Conservation (phyloP, 2,329 filamentous ascomycete species). For the Neofusicoccum umdonicola region DNA sequence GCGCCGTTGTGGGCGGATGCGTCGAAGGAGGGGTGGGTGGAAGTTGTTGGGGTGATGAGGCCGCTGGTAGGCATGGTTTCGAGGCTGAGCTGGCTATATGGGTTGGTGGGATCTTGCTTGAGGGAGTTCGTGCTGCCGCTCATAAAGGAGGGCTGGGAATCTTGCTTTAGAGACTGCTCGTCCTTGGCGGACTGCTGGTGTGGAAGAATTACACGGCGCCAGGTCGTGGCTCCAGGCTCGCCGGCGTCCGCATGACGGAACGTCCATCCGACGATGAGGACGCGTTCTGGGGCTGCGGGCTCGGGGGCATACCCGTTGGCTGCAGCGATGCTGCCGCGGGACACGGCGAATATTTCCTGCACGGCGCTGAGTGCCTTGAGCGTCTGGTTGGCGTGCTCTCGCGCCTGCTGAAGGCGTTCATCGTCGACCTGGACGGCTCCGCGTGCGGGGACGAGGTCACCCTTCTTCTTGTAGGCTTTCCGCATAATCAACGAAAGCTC, state of each 20-base stretch:
- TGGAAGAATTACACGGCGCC: constrained; percentile 33
- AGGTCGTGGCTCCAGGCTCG: constrained; percentile 32
- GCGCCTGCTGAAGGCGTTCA: constrained; percentile 18
- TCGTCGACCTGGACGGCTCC: constrained; percentile 17
- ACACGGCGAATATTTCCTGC: constrained; percentile 42
- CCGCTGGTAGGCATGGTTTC: constrained; percentile 7
- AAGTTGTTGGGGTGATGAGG: constrained; percentile 9
- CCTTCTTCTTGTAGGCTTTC: constrained; percentile 15
- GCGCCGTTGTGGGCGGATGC: background rate
- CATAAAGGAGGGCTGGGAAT: background rate
- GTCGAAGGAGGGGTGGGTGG: constrained; percentile 12
- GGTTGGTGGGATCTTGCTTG: background rate
- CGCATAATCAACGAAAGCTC: constrained; percentile 18
- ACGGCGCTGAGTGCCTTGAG: constrained; percentile 40
- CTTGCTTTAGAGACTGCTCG: constrained; percentile 1
- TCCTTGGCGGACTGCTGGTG: constrained; percentile 8
- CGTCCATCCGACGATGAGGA: constrained; percentile 40
- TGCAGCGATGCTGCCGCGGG: constrained; percentile 25
- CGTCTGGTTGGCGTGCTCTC: constrained; percentile 28
- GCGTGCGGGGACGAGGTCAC: constrained; percentile 5
- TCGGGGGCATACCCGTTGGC: background rate
- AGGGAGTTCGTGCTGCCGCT: background rate
- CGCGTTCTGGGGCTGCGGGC: constrained; percentile 21
- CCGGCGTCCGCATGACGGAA: constrained; percentile 32
- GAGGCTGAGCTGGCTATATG: constrained; percentile 4